Conservation (phyloP, 2,329 filamentous ascomycete genomes). For the Thelonectria rubi region DNA sequence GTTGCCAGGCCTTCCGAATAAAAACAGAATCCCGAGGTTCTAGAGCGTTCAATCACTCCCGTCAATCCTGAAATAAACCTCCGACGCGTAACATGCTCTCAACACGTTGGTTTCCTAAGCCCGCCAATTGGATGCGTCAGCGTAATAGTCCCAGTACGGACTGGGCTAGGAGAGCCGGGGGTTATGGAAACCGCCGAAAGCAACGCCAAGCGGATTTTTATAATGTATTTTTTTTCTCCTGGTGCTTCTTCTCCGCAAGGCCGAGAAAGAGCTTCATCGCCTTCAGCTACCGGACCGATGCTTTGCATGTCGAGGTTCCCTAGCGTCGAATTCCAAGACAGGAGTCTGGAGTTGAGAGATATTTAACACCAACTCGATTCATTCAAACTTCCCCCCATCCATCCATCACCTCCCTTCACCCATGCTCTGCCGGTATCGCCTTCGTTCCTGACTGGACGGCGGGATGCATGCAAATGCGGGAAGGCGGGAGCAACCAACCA, state of each 20-base stretch:
- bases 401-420: conserved; percentile 2
- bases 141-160: background rate
- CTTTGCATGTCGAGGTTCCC: background rate
- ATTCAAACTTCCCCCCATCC: conserved; percentile 1
- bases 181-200: background rate
- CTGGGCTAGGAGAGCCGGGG: background rate
- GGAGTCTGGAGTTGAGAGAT: background rate
- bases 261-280: background rate
- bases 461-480: conserved; percentile 15
- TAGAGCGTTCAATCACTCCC: background rate
- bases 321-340: background rate
- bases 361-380: background rate
- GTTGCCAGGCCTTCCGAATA: too few relatives aligned
- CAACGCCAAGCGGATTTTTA: background rate
- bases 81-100: background rate
- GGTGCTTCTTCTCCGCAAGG: conserved; percentile 11
- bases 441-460: conserved; percentile 19
- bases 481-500: conserved; percentile 8
- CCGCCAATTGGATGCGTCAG: conserved; percentile 18
- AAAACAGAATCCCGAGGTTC: too few relatives aligned
- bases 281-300: conserved; percentile 3
- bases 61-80: background rate
- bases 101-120: conserved; percentile 18
- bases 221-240: background rate
- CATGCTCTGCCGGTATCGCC: conserved; percentile 27